Conservation (phyloP, 331 rosid species). For the Malus hybrid region DNA sequence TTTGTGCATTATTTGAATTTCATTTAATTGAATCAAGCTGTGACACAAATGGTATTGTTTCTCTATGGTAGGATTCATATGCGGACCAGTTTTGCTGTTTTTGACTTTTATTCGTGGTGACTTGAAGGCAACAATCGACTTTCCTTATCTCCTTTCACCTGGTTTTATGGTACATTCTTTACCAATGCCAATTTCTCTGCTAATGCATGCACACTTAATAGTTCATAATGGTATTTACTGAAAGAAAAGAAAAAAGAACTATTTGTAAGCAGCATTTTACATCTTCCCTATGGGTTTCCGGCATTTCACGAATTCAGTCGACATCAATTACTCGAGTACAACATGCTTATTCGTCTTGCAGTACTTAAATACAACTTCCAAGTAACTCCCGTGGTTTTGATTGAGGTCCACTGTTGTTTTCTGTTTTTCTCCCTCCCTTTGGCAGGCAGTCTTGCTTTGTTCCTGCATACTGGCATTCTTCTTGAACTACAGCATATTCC, state of each 20-base stretch:
- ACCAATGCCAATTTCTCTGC: conserved; percentile 4
- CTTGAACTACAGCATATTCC: conserved; percentile 73
- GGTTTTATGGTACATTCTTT: conserved; percentile 68
- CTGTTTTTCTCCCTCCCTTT: neutral
- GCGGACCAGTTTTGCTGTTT: conserved; percentile 66
- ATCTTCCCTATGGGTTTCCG: neutral
- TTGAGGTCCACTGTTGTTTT: neutral
- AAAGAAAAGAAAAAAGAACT: too few relatives aligned
- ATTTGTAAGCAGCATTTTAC: neutral
- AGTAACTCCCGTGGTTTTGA: neutral
- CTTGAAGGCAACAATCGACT: conserved; percentile 54
- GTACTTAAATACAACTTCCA: neutral
- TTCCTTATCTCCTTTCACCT: conserved; percentile 66
- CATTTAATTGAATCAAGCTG: neutral
- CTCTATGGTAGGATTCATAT: conserved; percentile 48
- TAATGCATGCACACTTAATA: neutral
- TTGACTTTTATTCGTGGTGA: conserved; percentile 82
- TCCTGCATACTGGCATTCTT: conserved; percentile 79
- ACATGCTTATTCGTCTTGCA: neutral
- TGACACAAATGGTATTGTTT: conserved; percentile 6
- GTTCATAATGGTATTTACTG: neutral
- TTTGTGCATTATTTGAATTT: neutral
- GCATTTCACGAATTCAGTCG: neutral
- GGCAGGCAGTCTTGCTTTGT: conserved; percentile 63
- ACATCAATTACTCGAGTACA: neutral